Conservation (phyloP, 2,329 filamentous ascomycete genomes). For the Ophiostoma fasciatum region DNA sequence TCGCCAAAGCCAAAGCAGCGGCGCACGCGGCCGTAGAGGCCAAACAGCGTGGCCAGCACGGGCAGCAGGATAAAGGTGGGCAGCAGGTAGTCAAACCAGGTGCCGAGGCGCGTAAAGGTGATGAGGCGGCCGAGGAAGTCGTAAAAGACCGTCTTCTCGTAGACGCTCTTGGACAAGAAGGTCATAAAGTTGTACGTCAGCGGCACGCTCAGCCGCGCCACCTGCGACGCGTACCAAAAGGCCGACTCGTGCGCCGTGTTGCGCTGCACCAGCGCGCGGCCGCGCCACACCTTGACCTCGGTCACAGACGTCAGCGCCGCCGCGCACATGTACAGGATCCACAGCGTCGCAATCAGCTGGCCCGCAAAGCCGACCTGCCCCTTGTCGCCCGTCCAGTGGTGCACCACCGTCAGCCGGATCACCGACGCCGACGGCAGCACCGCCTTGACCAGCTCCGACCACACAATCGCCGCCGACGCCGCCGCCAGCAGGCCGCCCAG, state of each 20-base stretch:
- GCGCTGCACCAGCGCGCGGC: slow-evolving; percentile 73
- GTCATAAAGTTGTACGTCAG: slow-evolving; percentile 95
- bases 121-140: slow-evolving; percentile 71
- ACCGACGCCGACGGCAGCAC: slow-evolving; percentile 62
- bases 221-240: slow-evolving; percentile 89
- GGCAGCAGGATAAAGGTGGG: slow-evolving; percentile 78
- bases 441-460: slow-evolving; percentile 87
- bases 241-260: slow-evolving; percentile 89
- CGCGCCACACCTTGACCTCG: slow-evolving; percentile 95
- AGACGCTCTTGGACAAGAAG: slow-evolving; percentile 60
- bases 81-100: slow-evolving; percentile 77
- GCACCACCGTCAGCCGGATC: slow-evolving; percentile 51
- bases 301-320: slow-evolving; percentile 78
- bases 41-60: slow-evolving; percentile 73
- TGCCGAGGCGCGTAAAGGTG: slow-evolving; percentile 66
- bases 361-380: slow-evolving; percentile 74
- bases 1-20: slow-evolving; percentile 60
- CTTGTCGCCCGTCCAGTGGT: slow-evolving; percentile 55
- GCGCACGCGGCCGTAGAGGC: slow-evolving; percentile 71
- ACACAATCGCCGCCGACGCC: slow-evolving; percentile 73
- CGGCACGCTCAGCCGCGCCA: slow-evolving; percentile 83
- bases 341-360: slow-evolving; percentile 68
- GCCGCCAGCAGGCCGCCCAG: slow-evolving; percentile 54
- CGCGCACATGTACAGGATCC: slow-evolving; percentile 93
- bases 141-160: slow-evolving; percentile 71